phyloP scores from a whole-genome alignment of 2,329 filamentous ascomycete genomes.

The Neopestalotiopsis sp. region DNA sequence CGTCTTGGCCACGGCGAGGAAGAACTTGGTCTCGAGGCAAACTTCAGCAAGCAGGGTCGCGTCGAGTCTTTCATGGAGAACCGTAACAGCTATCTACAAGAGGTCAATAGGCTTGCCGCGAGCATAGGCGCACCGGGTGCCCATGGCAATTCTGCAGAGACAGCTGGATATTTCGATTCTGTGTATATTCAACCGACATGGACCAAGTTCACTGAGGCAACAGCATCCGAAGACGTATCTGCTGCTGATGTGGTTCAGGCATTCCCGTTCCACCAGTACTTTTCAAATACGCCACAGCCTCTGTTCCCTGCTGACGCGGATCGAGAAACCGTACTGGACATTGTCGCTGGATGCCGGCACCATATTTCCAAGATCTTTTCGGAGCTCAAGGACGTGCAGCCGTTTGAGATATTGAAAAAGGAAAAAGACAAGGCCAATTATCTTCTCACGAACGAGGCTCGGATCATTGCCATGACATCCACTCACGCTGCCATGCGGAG shows the following conservation, averaged over 20 bases:
- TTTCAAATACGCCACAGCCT: conserved; percentile 84
- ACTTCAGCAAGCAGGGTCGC: conserved; percentile 91
- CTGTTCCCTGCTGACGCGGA: conserved; percentile 74
- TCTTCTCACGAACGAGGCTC: conserved; percentile 91
- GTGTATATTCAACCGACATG: conserved; percentile 90
- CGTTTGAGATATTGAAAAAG: conserved; percentile 90
- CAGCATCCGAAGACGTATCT: conserved; percentile 60
- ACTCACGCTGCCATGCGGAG: conserved; percentile 96
- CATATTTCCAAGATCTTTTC: conserved; percentile 91
- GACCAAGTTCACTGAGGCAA: conserved; percentile 78
- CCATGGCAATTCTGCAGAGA: conserved; percentile 96
- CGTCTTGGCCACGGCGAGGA: conserved; percentile 95
- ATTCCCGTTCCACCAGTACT: conserved; percentile 91
- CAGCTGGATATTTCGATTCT: conserved; percentile 92
- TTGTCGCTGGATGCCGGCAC: conserved; percentile 82
- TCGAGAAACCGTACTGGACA: conserved; percentile 72
- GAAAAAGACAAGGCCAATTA: conserved; percentile 96
- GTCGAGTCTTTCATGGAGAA: conserved; percentile 96
- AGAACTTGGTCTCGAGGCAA: conserved; percentile 83
- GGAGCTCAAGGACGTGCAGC: conserved; percentile 89
- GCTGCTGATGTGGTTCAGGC: conserved; percentile 67
- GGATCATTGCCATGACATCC: conserved; percentile 97
- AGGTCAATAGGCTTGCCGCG: conserved; percentile 84
- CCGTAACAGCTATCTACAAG: conserved; percentile 74
- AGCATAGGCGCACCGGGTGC: conserved; percentile 88